Evolutionary conservation across 257 asterid genomes (phyloP).

Genomic region (Penstemon barbatus): DNA sequence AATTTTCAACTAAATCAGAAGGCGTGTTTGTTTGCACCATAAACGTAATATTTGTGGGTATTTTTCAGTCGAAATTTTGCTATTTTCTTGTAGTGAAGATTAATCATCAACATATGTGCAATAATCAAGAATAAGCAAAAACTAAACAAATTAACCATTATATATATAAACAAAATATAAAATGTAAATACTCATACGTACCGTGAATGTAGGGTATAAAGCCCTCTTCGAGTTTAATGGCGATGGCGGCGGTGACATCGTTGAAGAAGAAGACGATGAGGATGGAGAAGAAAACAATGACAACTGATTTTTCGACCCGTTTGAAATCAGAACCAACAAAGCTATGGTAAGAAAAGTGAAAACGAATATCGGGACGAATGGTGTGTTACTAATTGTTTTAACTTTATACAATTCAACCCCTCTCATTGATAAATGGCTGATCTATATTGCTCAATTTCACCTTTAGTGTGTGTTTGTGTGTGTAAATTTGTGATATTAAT

Average conservation of each 20-base stretch:
- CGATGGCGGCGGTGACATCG: conserved; percentile 4
- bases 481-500: background rate
- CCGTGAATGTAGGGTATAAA: conserved; percentile 60
- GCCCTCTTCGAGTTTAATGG: conserved; percentile 27
- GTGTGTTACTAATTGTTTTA: conserved; percentile 22
- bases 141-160: too few relatives aligned
- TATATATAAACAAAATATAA: background rate
- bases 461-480: background rate
- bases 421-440: conserved; percentile 8
- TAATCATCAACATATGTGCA: too few relatives aligned
- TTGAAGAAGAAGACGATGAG: conserved; percentile 25
- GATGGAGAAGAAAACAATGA: conserved; percentile 34
- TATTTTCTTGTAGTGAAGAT: too few relatives aligned
- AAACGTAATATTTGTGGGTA: too few relatives aligned
- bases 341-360: conserved; percentile 28
- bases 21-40: too few relatives aligned
- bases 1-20: too few relatives aligned
- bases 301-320: conserved; percentile 27
- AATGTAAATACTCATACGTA: conserved; percentile 19
- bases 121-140: too few relatives aligned
- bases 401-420: conserved; percentile 27
- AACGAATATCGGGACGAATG: conserved; percentile 33
- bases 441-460: too few relatives aligned
- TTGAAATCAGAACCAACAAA: conserved; percentile 28
- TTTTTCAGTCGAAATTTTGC: too few relatives aligned